These are phyloP conservation scores for Jatropha podagrica DNA, from an alignment of 441 rosid species.

Conservation along the genomic window DNA sequence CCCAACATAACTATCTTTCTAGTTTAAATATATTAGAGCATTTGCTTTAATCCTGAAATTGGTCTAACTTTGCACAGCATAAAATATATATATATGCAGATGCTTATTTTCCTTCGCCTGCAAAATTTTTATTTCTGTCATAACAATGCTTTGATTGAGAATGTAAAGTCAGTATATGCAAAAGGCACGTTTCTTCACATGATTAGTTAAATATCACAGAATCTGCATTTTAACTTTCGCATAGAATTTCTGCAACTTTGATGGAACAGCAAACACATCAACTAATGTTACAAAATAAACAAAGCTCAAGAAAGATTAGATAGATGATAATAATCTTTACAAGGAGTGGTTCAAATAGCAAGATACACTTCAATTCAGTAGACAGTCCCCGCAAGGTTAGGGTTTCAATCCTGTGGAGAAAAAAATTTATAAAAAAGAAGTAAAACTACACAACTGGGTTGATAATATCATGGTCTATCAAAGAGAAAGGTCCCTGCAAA, in stretches of 20 bases:
- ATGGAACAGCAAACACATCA: background rate
- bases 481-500: too few relatives aligned
- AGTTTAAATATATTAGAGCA: background rate
- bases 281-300: background rate
- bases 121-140: background rate
- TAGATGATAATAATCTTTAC: background rate
- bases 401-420: too few relatives aligned
- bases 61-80: background rate
- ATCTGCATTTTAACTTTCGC: background rate
- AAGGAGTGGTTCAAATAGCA: too few relatives aligned
- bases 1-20: background rate
- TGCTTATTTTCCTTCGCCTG: background rate
- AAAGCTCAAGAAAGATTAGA: background rate
- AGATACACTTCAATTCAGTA: too few relatives aligned
- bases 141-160: background rate
- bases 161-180: background rate
- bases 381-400: too few relatives aligned
- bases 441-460: too few relatives aligned
- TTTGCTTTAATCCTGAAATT: background rate
- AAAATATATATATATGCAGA: background rate
- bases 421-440: too few relatives aligned
- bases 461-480: too few relatives aligned
- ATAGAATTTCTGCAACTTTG: conserved; percentile 9
- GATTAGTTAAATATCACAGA: conserved; percentile 1
- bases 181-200: background rate